phyloP scores from a whole-genome alignment of 179 eudicot genomes.

The Gypsophila paniculata region DNA sequence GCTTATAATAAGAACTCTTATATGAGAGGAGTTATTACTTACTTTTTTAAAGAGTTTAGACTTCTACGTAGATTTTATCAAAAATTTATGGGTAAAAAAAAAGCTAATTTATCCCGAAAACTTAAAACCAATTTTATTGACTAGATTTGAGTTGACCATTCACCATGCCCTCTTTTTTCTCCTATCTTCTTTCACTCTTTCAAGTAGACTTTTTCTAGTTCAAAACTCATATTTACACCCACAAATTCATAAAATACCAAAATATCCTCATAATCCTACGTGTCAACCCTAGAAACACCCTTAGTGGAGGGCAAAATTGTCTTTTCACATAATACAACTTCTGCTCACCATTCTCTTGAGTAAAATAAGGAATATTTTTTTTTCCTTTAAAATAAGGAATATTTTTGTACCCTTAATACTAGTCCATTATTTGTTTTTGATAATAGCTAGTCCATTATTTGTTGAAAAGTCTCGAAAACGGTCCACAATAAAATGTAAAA shows the following conservation, averaged over 20 bases:
- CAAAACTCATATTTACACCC: neutral
- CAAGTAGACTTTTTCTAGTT: constrained; percentile 13
- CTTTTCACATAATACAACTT: neutral
- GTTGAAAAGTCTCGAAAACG: too few relatives aligned
- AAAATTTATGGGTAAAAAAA: too few relatives aligned
- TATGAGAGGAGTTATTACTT: too few relatives aligned
- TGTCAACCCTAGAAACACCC: neutral
- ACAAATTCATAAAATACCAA: neutral
- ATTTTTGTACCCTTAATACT: too few relatives aligned
- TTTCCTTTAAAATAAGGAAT: too few relatives aligned
- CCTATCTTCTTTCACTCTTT: neutral
- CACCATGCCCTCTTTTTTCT: neutral
- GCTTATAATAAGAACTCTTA: too few relatives aligned
- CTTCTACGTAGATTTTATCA: too few relatives aligned
- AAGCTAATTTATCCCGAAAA: too few relatives aligned
- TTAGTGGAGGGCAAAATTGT: neutral
- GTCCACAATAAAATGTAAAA: too few relatives aligned
- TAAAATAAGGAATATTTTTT: constrained; percentile 11
- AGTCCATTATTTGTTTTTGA: too few relatives aligned
- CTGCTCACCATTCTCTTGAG: constrained; percentile 12
- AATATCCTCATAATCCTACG: neutral
- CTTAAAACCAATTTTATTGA: neutral
- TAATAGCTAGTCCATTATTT: too few relatives aligned
- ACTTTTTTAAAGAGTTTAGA: too few relatives aligned
- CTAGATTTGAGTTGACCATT: constrained; percentile 23